Evolutionary conservation across 768 basidiomycete genomes (phyloP), one percentile per base, ranked within the genome.

Genomic region (Collybia sp.): DNA sequence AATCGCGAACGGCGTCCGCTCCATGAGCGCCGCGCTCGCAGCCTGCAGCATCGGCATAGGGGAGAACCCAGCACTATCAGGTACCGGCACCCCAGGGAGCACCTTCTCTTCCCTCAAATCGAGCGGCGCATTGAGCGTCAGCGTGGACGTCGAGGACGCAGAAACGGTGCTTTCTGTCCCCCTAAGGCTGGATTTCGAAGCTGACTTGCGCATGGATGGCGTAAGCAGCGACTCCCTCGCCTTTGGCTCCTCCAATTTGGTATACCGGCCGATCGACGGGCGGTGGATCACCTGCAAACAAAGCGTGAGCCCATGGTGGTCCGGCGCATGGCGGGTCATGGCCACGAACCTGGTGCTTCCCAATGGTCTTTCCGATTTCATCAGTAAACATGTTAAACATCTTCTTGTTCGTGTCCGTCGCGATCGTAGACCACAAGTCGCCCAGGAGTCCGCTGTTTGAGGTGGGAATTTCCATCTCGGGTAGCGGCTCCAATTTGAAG

Each of bases 1-100:
- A 49, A 98, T 96, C n/a, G 92, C 92, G 61, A 99, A 99, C 52
- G 87, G 85, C 18, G 91, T 93, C 36, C 95, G 74, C 61, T 95
- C 89, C 85, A 94, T 85, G 39, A 92, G 72, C 25, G 89, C 88
- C 30, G 85, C 85, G 52, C 80, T 87, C 42, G 85, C 88, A 0
- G 83, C 85, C 55, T 85, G 74, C 40, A 90, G 71, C 69, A 87
- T 77, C 5, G 84, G 76, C 60, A 82, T 70, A 16, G 83, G 76
- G 18, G 80, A 76, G 37, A 77, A 70, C 19, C 63, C 62, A 12
- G 65, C 70, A 35, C 60, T 69, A 42, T 70, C 68, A 1, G 72
- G 71, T 2, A 67, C 53, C 48, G 72, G 71, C 2, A 67, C 53
- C 48, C 52, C 38, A 31, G 60, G 43, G 42, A 63, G 42, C n/a